A percentile compares a stretch with the other conserved stretches of the same genome.
phyloP scores from a whole-genome alignment of 768 basidiomycete genomes.

The Agaricus subrufescens region DNA sequence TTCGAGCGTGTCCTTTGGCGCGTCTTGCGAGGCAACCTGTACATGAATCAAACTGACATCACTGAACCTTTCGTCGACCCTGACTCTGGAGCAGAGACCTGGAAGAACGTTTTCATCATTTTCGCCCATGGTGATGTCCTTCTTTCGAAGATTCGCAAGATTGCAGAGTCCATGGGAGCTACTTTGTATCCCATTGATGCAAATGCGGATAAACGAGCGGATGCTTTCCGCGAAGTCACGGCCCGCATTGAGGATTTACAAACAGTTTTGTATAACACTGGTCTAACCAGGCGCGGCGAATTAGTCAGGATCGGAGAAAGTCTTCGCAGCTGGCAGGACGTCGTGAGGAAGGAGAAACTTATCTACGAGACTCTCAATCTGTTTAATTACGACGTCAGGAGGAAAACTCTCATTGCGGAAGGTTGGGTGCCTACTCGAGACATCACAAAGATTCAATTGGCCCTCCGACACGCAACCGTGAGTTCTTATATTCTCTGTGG shows the following conservation, averaged over 20 bases:
- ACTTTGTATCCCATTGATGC: slow-evolving; percentile 96
- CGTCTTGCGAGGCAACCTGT: slow-evolving; percentile 93
- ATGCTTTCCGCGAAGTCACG: slow-evolving; percentile 85
- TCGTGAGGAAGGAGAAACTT: slow-evolving; percentile 92
- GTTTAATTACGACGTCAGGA: slow-evolving; percentile 89
- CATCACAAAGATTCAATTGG: slow-evolving; percentile 79
- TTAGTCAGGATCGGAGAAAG: slow-evolving; percentile 81
- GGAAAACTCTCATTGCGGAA: slow-evolving; percentile 94
- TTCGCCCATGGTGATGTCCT: slow-evolving; percentile 94
- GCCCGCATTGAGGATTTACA: slow-evolving; percentile 88
- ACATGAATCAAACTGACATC: slow-evolving; percentile 99
- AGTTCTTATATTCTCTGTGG: slow-evolving; percentile 24
- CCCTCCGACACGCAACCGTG: slow-evolving; percentile 81
- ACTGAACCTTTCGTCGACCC: slow-evolving; percentile 90
- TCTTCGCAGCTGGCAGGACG: slow-evolving; percentile 88
- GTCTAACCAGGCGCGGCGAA: slow-evolving; percentile 74
- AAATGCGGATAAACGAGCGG: slow-evolving; percentile 87
- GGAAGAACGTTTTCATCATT: slow-evolving; percentile 99
- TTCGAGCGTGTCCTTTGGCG: slow-evolving; percentile 99
- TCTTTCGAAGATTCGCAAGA: slow-evolving; percentile 94
- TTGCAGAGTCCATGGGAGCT: slow-evolving; percentile 98
- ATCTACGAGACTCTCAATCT: slow-evolving; percentile 95
- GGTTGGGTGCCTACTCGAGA: slow-evolving; percentile 97
- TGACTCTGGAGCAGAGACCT: slow-evolving; percentile 72
- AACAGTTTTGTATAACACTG: slow-evolving; percentile 86